A percentile compares a stretch with the other conserved stretches of the same genome.
Evolutionary conservation across 75 land plant genomes (phyloP).

Genomic region (Adiantum capillusveneris): DNA sequence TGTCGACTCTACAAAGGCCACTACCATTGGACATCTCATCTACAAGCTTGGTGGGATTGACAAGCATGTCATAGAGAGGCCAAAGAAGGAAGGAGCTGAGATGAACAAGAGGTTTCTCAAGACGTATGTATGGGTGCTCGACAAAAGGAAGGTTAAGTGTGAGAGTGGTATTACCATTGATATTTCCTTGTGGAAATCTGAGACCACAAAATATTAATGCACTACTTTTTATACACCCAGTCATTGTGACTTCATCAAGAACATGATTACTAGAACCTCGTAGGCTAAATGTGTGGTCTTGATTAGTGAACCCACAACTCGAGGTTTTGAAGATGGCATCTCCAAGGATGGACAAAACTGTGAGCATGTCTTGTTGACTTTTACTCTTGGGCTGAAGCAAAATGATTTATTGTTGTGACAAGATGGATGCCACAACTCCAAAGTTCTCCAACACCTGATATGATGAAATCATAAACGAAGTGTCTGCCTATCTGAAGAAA

Average conservation of each 20-base stretch:
- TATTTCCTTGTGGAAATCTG: slow-evolving; percentile 63
- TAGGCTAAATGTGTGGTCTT: slow-evolving; percentile 55
- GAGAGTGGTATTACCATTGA: no score
- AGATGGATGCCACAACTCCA: slow-evolving; percentile 63
- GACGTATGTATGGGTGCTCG: no score
- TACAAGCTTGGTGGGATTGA: no score
- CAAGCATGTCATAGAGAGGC: no score
- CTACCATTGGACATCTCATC: no score
- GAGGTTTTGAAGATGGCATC: slow-evolving; percentile 59
- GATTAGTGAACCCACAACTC: slow-evolving; percentile 52
- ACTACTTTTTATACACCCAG: slow-evolving; percentile 59
- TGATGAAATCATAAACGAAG: slow-evolving; percentile 55
- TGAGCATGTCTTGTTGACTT: slow-evolving; percentile 50
- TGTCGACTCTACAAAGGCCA: no score
- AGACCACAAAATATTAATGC: slow-evolving; percentile 60
- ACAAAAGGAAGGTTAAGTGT: no score
- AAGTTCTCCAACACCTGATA: slow-evolving; percentile 55
- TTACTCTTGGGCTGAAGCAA: slow-evolving; percentile 48
- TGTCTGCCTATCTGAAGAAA: slow-evolving; percentile 53
- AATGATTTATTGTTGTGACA: slow-evolving; percentile 57
- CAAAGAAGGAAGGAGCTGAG: no score
- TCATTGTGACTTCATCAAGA: slow-evolving; percentile 60
- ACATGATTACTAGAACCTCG: slow-evolving; percentile 60
- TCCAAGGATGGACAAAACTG: no score
- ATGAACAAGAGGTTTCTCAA: no score